Percentiles rank a stretch among this genome's conserved stretches.
phyloP scores from a whole-genome alignment of 805 yeast species.

The Zygotorulaspora florentina region DNA sequence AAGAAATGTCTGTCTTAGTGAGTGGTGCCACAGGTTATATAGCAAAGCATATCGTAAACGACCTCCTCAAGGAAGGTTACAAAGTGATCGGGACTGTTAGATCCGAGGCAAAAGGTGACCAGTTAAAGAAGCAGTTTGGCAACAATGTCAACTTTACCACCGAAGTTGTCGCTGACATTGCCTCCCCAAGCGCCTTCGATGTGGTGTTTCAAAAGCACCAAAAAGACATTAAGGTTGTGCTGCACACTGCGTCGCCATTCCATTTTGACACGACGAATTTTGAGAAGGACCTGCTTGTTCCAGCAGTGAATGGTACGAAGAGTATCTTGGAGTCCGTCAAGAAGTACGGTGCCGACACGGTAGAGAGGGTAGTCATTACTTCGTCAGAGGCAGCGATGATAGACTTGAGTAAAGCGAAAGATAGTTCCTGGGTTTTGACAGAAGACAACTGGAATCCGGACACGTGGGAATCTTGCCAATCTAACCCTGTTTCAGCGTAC shows the following conservation, averaged over 20 bases:
- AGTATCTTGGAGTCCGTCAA: constrained; percentile 49
- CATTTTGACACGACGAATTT: constrained; percentile 40
- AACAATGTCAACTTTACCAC: constrained; percentile 37
- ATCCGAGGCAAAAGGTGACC: constrained; percentile 37
- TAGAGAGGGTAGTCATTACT: constrained; percentile 49
- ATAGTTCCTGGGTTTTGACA: constrained; percentile 36
- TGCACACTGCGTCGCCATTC: constrained; percentile 62
- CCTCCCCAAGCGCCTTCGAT: constrained; percentile 43
- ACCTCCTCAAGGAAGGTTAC: constrained; percentile 38
- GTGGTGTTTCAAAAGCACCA: constrained; percentile 41
- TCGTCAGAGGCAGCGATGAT: constrained; percentile 49
- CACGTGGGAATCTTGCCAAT: constrained; percentile 43
- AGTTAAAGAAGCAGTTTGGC: constrained; percentile 29
- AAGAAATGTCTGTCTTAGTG: constrained; percentile 39
- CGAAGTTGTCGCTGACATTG: constrained; percentile 48
- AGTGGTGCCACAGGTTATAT: constrained; percentile 50
- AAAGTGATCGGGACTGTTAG: constrained; percentile 47
- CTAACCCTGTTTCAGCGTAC: constrained; percentile 43
- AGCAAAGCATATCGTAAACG: constrained; percentile 42
- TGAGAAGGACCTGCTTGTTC: constrained; percentile 49
- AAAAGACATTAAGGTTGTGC: constrained; percentile 49
- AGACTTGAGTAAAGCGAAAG: constrained; percentile 36
- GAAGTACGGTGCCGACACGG: constrained; percentile 37
- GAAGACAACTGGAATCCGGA: constrained; percentile 53
- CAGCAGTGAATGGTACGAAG: constrained; percentile 54